These are phyloP conservation scores for Alternaria hordeiaustralica DNA, from an alignment of 2,329 filamentous ascomycete genomes.

Conservation along the genomic window DNA sequence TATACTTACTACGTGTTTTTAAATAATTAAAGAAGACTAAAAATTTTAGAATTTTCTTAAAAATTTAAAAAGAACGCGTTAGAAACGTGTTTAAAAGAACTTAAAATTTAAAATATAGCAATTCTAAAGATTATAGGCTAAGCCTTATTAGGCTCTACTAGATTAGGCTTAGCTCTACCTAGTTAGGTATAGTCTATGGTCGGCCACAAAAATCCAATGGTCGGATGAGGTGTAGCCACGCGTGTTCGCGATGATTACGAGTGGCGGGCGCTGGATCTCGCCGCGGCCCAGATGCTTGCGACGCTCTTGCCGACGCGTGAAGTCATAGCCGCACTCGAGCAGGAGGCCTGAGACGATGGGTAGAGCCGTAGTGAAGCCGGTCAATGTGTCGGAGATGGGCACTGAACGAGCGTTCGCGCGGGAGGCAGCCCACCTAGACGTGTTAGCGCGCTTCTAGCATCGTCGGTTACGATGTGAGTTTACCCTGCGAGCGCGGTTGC, in stretches of 20 bases:
- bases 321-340: conserved; percentile 48
- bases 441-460: conserved; percentile 12
- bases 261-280: conserved; percentile 41
- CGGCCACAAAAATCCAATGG: too few species aligned
- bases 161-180: too few species aligned
- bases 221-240: too few species aligned
- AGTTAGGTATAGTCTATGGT: too few species aligned
- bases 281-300: conserved; percentile 38
- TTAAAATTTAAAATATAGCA: too few species aligned
- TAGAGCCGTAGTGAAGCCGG: conserved; percentile 51
- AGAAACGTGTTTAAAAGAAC: too few species aligned
- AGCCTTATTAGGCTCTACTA: too few species aligned
- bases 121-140: too few species aligned
- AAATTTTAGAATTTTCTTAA: too few species aligned
- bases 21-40: too few species aligned
- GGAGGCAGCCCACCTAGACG: conserved; percentile 38
- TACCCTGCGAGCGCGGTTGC: conserved; percentile 51
- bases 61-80: too few species aligned
- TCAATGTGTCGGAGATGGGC: conserved; percentile 51
- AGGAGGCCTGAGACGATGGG: conserved; percentile 53
- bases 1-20: too few species aligned
- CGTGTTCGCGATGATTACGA: conserved; percentile 49
- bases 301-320: conserved; percentile 42
- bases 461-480: neutral
- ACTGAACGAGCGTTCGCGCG: conserved; percentile 46